Evolutionary conservation across 345 rosid species (phyloP).

Genomic region (Melastoma malabathricum): DNA sequence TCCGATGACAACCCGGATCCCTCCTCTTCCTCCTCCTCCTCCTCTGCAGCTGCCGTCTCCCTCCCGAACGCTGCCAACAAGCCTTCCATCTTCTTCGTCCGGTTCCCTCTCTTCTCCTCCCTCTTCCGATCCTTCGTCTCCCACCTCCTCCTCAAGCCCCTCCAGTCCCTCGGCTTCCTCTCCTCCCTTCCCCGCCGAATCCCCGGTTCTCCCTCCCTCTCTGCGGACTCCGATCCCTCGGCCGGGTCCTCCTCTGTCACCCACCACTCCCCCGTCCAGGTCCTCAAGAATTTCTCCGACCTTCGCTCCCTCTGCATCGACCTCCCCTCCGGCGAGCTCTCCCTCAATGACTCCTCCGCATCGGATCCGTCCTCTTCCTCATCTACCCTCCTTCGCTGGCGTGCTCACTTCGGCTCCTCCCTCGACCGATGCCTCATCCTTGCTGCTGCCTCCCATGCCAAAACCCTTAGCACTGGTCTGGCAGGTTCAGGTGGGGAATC

Average conservation of each 20-base stretch:
- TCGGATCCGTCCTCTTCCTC: too few species aligned
- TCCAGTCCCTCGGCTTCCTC: conserved; percentile 58
- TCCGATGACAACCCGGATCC: conserved; percentile 62
- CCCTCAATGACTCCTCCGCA: conserved; percentile 37
- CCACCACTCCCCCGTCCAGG: conserved; percentile 94
- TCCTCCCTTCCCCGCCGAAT: conserved; percentile 18
- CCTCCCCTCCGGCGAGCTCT: conserved; percentile 77
- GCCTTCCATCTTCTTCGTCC: conserved; percentile 23
- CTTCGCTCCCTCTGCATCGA: conserved; percentile 75
- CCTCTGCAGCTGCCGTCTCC: conserved; percentile 8
- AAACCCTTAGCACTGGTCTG: too few species aligned
- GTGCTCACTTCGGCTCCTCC: conserved; percentile 92
- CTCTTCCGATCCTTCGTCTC: conserved; percentile 20
- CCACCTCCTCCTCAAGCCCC: conserved; percentile 65
- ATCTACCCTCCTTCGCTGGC: conserved; percentile 50
- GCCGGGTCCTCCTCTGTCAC: conserved; percentile 33
- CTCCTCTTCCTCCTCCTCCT: conserved; percentile 15
- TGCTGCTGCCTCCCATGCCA: conserved; percentile 48
- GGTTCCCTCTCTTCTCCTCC: conserved; percentile 35
- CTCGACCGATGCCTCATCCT: conserved; percentile 83
- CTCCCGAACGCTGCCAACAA: conserved; percentile 27
- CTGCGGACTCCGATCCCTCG: conserved; percentile 21
- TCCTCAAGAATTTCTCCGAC: conserved; percentile 77
- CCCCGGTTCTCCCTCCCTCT: too few species aligned
- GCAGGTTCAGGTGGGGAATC: conserved; percentile 13